These are phyloP conservation scores for Oryza rufipogon DNA, from an alignment of 176 grass and related monocot species.

Conservation along the genomic window DNA sequence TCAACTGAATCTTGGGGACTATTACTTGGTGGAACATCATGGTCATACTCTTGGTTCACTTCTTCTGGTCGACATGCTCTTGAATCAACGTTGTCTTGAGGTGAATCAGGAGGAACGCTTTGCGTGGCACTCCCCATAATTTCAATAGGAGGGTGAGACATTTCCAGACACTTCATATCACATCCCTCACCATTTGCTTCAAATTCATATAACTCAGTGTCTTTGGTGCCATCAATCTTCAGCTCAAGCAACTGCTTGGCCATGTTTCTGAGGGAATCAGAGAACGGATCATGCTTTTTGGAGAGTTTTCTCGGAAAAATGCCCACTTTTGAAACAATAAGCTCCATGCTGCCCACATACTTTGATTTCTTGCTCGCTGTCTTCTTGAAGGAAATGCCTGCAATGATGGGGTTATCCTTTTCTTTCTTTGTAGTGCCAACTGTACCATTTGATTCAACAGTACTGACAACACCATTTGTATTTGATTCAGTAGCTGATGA, in stretches of 20 bases:
- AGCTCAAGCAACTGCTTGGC: conserved; percentile 71
- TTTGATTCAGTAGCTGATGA: conserved; percentile 15
- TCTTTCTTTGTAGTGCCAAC: conserved; percentile 40
- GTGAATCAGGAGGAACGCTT: conserved; percentile 46
- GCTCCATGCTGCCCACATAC: conserved; percentile 54
- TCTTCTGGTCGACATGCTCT: conserved; percentile 42
- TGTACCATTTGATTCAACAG: conserved; percentile 18
- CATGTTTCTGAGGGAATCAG: conserved; percentile 67
- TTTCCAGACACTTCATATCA: conserved; percentile 42
- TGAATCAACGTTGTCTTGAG: conserved; percentile 40
- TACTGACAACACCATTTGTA: conserved; percentile 11
- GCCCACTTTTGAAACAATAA: conserved; percentile 55
- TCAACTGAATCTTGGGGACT: conserved; percentile 51
- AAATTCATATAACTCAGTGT: conserved; percentile 47
- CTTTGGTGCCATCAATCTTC: conserved; percentile 65
- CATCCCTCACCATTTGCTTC: conserved; percentile 56
- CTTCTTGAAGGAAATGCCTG: conserved; percentile 66
- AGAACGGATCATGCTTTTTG: conserved; percentile 64
- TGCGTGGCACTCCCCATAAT: conserved; percentile 28
- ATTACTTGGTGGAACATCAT: conserved; percentile 39
- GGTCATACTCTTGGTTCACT: conserved; percentile 40
- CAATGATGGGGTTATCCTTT: conserved; percentile 43
- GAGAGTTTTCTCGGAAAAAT: conserved; percentile 46
- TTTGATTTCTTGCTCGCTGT: conserved; percentile 59
- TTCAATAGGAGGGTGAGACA: conserved; percentile 34